Evolutionary conservation across 2,329 filamentous ascomycete genomes (phyloP).

Genomic region (Claviceps quebecensis): DNA sequence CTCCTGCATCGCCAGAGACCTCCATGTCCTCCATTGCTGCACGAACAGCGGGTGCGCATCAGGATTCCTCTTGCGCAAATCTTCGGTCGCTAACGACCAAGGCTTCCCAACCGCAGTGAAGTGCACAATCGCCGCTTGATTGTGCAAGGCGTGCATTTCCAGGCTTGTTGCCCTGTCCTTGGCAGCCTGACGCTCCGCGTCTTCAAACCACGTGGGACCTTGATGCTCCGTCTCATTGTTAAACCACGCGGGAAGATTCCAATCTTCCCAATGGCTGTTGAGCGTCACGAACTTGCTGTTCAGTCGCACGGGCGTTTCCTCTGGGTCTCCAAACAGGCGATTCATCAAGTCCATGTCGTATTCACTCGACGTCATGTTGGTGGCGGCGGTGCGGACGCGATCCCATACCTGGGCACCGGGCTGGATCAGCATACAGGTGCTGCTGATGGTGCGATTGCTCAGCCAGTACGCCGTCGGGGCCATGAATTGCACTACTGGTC

Average conservation of each 20-base stretch:
- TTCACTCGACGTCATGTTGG: slow-evolving; percentile 4
- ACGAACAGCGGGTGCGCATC: slow-evolving; percentile 6
- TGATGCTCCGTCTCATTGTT: neutral
- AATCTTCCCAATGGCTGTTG: slow-evolving; percentile 10
- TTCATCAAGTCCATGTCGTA: slow-evolving; percentile 12
- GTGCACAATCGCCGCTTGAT: slow-evolving; percentile 8
- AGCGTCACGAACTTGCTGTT: slow-evolving; percentile 6
- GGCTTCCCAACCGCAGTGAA: slow-evolving; percentile 9
- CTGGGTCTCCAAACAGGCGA: slow-evolving; percentile 3
- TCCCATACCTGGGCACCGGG: slow-evolving; percentile 6
- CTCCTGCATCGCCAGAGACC: slow-evolving; percentile 3
- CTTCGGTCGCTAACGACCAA: slow-evolving; percentile 4
- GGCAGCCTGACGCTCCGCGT: neutral
- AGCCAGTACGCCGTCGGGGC: slow-evolving; percentile 10
- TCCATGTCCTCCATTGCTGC: slow-evolving; percentile 9
- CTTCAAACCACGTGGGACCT: slow-evolving; percentile 7
- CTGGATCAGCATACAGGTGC: slow-evolving; percentile 10
- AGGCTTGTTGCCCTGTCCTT: neutral
- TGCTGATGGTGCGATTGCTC: slow-evolving; percentile 5
- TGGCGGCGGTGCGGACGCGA: neutral
- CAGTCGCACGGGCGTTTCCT: neutral
- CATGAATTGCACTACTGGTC: slow-evolving; percentile 2
- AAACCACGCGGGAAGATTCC: slow-evolving; percentile 9
- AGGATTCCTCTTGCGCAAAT: neutral
- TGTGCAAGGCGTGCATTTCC: slow-evolving; percentile 8